Base-by-base conservation (phyloP, 371 early-diverging fungal species). In the Blakeslea trispora region DNA sequence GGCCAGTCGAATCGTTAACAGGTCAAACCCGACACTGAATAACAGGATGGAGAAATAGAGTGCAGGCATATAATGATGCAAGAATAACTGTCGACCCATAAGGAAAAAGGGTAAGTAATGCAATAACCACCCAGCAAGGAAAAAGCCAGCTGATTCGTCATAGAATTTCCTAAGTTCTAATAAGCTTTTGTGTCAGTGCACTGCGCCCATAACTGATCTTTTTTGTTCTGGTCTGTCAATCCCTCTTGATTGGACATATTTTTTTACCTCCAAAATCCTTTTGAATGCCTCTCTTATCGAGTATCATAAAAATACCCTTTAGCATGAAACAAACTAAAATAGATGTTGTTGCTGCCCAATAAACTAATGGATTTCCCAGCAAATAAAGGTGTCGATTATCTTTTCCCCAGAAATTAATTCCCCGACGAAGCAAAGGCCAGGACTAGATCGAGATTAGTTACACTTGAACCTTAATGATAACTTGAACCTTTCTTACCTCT, bases 91-190 rank as follows among this genome's bases (percentile, higher is more conserved):
- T 21, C 99, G 90, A 10, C 86, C 88, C 91, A 96, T 92, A 34
- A 96, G n/a, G 78, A 95, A 97, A 79, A 98, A 99, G 4, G 99
- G 99, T 0, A 96, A 55, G 71, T 91, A 99, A 73, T 99, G 99
- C 23, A 93, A 66, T 5, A 80, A 52, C 97, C 98, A 99, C 6
- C 89, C 95, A 37, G 91, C 53, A 19, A 88, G 78, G 55, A 94
- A 82, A 75, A 97, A 96, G 18, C 96, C 95, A 44, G 86, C 85
- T 15, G 86, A 84, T 50, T 84, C 76, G 31, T 83, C 81, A 66
- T 89, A 92, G 55, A 77, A 81, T 15, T 61, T 63, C 24, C 70
- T 71, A 21, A 75, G 53, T 15, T 75, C 77, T 77, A 50, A 19
- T 15, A 46, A 40, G 31, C 67, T 42, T 71, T 24, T 75, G 69